Conservation (phyloP, 805 yeast genomes). For the Candida odintsovae region DNA sequence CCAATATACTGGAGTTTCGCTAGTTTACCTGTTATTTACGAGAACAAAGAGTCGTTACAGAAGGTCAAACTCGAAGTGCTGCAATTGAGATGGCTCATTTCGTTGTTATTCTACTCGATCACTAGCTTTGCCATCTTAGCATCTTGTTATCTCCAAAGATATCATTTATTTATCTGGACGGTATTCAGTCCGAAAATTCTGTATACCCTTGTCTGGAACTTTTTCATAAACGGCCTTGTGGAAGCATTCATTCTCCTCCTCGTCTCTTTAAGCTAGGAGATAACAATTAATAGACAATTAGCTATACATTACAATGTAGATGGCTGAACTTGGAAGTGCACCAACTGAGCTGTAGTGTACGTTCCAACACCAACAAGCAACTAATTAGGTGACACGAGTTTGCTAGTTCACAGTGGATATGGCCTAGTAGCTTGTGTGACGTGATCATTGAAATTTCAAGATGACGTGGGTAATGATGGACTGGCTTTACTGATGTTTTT, state of each 20-base stretch:
- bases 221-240: slow-evolving; percentile 38
- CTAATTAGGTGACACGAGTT: too few relatives aligned
- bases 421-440: too few relatives aligned
- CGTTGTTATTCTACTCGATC: slow-evolving; percentile 46
- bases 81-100: slow-evolving; percentile 21
- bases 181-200: slow-evolving; percentile 92
- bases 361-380: too few relatives aligned
- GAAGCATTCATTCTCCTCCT: slow-evolving; percentile 4
- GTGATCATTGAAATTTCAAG: too few relatives aligned
- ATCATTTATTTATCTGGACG: slow-evolving; percentile 94
- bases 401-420: too few relatives aligned
- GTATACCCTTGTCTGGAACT: slow-evolving; percentile 72
- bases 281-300: too few relatives aligned
- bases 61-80: slow-evolving; percentile 29
- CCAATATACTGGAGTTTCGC: slow-evolving; percentile 76
- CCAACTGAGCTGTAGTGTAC: too few relatives aligned
- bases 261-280: not conserved
- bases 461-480: too few relatives aligned
- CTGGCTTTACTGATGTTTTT: too few relatives aligned
- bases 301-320: too few relatives aligned
- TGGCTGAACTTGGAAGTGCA: not conserved
- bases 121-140: slow-evolving; percentile 52
- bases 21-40: slow-evolving; percentile 35
- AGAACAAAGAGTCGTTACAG: slow-evolving; percentile 13
- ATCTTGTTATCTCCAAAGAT: slow-evolving; percentile 71